Evolutionary conservation across 2,329 filamentous ascomycete genomes (phyloP).

Genomic region (Stagonosporopsis tanaceti): DNA sequence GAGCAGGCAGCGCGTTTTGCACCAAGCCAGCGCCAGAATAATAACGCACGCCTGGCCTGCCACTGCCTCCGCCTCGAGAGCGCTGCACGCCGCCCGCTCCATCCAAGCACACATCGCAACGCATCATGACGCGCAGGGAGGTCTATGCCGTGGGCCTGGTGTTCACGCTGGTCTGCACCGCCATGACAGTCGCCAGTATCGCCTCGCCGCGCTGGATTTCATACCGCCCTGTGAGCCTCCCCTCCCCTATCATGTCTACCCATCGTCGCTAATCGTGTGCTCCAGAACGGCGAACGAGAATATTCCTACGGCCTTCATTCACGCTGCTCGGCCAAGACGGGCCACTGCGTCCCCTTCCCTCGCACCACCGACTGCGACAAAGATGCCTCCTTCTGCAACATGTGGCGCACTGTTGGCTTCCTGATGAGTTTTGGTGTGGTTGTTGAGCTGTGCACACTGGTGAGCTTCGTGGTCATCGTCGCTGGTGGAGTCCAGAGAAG

Average conservation of each 20-base stretch:
- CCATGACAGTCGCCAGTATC: conserved; percentile 75
- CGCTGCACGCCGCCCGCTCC: background rate
- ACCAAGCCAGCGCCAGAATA: conserved; percentile 1
- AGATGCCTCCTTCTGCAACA: conserved; percentile 81
- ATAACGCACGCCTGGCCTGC: conserved; percentile 12
- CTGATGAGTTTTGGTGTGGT: conserved; percentile 84
- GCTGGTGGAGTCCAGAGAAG: conserved; percentile 80
- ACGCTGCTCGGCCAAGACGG: conserved; percentile 75
- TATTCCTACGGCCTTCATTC: conserved; percentile 77
- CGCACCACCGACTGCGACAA: conserved; percentile 70
- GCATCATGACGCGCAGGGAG: conserved; percentile 57
- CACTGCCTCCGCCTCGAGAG: background rate
- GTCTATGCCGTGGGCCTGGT: conserved; percentile 60
- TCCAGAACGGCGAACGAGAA: conserved; percentile 45
- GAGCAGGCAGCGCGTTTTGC: conserved; percentile 6
- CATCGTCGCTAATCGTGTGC: conserved; percentile 15
- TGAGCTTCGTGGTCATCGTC: conserved; percentile 80
- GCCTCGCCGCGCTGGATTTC: conserved; percentile 75
- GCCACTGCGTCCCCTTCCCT: conserved; percentile 72
- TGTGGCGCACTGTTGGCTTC: conserved; percentile 91
- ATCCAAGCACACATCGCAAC: background rate
- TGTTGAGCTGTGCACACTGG: conserved; percentile 80
- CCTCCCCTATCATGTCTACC: background rate
- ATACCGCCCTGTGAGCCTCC: conserved; percentile 57
- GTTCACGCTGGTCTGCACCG: conserved; percentile 63